These are phyloP conservation scores for Grammothele lineata DNA, from an alignment of 768 basidiomycete genomes.

Conservation along the genomic window DNA sequence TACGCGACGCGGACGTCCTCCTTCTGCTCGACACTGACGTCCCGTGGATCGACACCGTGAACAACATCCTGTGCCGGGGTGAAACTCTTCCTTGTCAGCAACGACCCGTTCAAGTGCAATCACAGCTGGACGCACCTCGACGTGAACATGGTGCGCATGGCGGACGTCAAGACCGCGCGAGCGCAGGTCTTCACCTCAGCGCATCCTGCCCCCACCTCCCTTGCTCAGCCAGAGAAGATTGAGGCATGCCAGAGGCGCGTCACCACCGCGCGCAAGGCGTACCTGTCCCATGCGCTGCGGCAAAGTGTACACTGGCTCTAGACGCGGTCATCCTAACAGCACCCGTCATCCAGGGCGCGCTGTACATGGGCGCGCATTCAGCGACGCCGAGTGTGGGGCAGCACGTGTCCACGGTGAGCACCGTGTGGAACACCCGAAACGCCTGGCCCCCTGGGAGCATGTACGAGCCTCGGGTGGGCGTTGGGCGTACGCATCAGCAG, in stretches of 20 bases:
- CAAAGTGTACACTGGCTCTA: constrained; percentile 11
- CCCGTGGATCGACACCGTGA: constrained; percentile 56
- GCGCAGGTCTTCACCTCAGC: constrained; percentile 41
- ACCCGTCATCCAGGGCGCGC: constrained; percentile 37
- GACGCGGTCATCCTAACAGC: constrained; percentile 8
- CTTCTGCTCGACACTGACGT: constrained; percentile 63
- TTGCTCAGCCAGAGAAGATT: not conserved
- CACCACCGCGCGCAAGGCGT: constrained; percentile 8
- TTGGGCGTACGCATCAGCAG: too few relatives aligned
- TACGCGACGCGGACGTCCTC: constrained; percentile 56
- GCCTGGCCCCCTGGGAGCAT: constrained; percentile 47
- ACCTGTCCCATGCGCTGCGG: constrained; percentile 18
- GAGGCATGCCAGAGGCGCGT: constrained; percentile 3
- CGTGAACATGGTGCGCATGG: constrained; percentile 55
- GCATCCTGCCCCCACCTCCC: not conserved
- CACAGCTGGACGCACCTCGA: constrained; percentile 49
- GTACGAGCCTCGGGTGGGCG: constrained; percentile 62
- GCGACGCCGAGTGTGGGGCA: constrained; percentile 35
- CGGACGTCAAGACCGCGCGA: constrained; percentile 50
- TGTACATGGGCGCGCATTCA: constrained; percentile 38
- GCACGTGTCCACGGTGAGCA: constrained; percentile 43
- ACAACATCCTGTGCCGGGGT: constrained; percentile 40
- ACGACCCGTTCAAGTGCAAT: constrained; percentile 53
- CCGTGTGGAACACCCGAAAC: constrained; percentile 55
- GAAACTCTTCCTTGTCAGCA: constrained; percentile 56